These are phyloP conservation scores for Aphanomyces stellatus DNA, from an alignment of 352 stramenopile genomes.

Conservation along the genomic window DNA sequence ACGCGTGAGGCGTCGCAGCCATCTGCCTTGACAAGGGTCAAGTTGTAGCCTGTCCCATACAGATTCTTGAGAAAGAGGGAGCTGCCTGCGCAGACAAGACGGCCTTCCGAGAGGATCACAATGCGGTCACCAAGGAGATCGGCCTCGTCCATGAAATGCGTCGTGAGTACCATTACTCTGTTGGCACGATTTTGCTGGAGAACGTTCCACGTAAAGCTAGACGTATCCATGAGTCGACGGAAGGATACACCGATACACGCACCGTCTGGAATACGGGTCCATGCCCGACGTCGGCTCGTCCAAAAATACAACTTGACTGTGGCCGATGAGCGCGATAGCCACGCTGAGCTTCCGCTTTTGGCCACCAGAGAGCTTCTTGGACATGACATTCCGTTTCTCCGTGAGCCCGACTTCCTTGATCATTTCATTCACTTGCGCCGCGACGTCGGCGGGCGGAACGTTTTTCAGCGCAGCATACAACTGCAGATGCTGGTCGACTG, in stretches of 20 bases:
- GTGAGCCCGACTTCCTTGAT: slow-evolving; percentile 57
- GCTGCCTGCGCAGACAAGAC: slow-evolving; percentile 75
- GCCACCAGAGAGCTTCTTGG: slow-evolving; percentile 65
- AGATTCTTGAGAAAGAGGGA: slow-evolving; percentile 91
- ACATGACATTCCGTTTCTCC: slow-evolving; percentile 44
- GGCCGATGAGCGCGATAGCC: slow-evolving; percentile 80
- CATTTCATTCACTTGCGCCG: slow-evolving; percentile 28
- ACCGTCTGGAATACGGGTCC: slow-evolving; percentile 89
- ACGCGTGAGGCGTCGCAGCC: not conserved
- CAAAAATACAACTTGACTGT: slow-evolving; percentile 65
- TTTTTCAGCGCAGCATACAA: slow-evolving; percentile 62
- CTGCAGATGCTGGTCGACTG: slow-evolving; percentile 57
- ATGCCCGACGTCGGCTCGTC: slow-evolving; percentile 90
- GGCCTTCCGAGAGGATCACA: slow-evolving; percentile 89
- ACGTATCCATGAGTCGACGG: slow-evolving; percentile 54
- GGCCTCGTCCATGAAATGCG: slow-evolving; percentile 89
- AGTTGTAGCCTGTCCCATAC: slow-evolving; percentile 88
- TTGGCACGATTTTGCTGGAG: slow-evolving; percentile 70
- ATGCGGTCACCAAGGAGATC: slow-evolving; percentile 70
- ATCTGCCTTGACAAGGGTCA: slow-evolving; percentile 46
- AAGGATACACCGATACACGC: slow-evolving; percentile 96
- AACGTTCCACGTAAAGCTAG: slow-evolving; percentile 90
- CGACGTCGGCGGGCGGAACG: slow-evolving; percentile 56
- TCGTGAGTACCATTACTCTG: slow-evolving; percentile 89
- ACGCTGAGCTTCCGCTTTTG: slow-evolving; percentile 90